phyloP scores from a whole-genome alignment of 768 basidiomycete genomes.

The Lactifluus pinguis region DNA sequence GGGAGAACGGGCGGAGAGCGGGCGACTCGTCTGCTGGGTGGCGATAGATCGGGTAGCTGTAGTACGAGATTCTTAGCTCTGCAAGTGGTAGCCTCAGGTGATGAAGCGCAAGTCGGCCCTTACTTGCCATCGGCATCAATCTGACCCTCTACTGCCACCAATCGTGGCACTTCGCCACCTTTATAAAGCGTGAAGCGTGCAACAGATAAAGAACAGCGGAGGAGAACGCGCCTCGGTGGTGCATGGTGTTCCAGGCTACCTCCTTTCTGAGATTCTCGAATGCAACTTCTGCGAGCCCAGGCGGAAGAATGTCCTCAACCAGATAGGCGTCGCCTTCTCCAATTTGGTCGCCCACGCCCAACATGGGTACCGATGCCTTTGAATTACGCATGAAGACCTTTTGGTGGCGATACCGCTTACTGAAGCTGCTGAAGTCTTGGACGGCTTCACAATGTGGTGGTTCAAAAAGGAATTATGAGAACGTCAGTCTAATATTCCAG shows the following conservation, averaged over 20 bases:
- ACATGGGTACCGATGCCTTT: conserved; percentile 1
- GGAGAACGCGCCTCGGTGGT: conserved; percentile 50
- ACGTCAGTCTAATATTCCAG: too few species aligned
- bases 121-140: conserved; percentile 44
- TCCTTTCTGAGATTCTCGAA: conserved; percentile 54
- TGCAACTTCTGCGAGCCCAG: conserved; percentile 42
- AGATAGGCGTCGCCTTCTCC: conserved; percentile 65
- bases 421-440: too few species aligned
- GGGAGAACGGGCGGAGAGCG: conserved; percentile 54
- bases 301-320: conserved; percentile 47
- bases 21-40: conserved; percentile 78
- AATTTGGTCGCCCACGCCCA: conserved; percentile 29
- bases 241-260: conserved; percentile 67
- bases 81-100: not conserved
- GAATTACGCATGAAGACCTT: not conserved
- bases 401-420: not conserved
- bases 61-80: not conserved
- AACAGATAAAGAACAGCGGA: not conserved
- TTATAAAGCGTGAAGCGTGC: not conserved
- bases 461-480: not conserved
- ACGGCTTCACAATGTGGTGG: too few species aligned
- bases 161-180: conserved; percentile 68
- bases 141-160: conserved; percentile 54
- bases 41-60: conserved; percentile 69
- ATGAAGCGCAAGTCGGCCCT: not conserved